Evolutionary conservation across 2,329 filamentous ascomycete species (phyloP), one percentile per base, ranked within the genome.

Genomic region (Fusarium sp.): DNA sequence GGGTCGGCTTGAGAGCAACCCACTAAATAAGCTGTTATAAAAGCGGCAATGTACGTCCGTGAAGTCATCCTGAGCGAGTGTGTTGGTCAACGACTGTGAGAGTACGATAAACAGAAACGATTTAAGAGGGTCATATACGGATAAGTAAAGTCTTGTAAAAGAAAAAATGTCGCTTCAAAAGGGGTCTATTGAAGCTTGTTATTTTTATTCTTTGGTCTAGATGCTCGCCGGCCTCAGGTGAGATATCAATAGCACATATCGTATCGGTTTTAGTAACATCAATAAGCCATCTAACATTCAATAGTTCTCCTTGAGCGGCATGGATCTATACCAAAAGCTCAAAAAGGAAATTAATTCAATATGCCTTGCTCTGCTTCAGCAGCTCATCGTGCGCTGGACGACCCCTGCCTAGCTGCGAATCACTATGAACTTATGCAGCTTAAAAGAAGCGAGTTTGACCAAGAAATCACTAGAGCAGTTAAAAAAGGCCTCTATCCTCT

Each of bases 51-150:
- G 14, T 33, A 60, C 6, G 21, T 49, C n/a, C 10, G 46, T 3
- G 11, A 18, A 41, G 41, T 16, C 35, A 59, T 51, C 7, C 10
- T 41, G 12, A 19, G 8, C 21, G 48, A 35, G 35, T 6, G 3
- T 54, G 35, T 19, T 25, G 16, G 15, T 10, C 6, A 19, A 33
- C 16, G 29, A 7, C 5, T 14, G 5, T 7, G 29, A 33, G 15
- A 0, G 11, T n/a, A n/a, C 4, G 3, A 23, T 10, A 4, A 51
- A 21, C n/a, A 35, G 1, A 25, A 4, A 25, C 5, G 1, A 9
- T 2, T 10, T 4, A 21, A 19, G 48, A 25, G 29, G 10, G 5
- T 5, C 16, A 37, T 37, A 6, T 10, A 37, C 16, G 16, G 4
- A 18, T 18, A 37, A 37, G 35, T 19, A 18, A 9, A 2, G 0